Evolutionary conservation across 2,329 filamentous ascomycete genomes (phyloP), one percentile per base, ranked within the genome.

Genomic region (Cladosporium sp.): DNA sequence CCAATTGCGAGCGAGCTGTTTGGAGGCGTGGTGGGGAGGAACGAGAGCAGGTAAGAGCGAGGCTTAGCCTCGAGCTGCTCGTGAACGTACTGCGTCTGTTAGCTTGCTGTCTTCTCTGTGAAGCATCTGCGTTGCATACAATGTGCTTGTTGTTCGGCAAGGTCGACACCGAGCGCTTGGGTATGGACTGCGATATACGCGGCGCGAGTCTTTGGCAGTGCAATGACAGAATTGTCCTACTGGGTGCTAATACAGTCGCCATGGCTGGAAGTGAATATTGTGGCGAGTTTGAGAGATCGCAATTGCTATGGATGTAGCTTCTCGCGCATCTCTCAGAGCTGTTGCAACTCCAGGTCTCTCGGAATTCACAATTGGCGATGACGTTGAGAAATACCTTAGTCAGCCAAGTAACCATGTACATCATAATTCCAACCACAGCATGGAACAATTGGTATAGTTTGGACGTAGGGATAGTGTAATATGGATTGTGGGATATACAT

Each of bases 1-100:
- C 81, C 82, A 52, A 84, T 74, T 16, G 79, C 74, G 44, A 84
- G 72, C 13, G 75, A 69, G 5, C 71, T 65, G 16, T 72, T 79
- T 8, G 79, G 75, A 1, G 82, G 80, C 6, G 72, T 66, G 4
- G 76, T 77, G 3, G 80, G 72, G 9, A 84, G 72, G 48, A 82
- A 73, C n/a, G 80, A 77, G 18, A 84, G 73, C 53, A 81, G 32
- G 40, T 50, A 50, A 19, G 48, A 50, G n/a, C 41, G 41, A 13
- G 40, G 33, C 14, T 33, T 50, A n/a, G 48, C 16, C 10, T 34
- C 18, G 3, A 41, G 48, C 9, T 43, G 41, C 18, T 50, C 48
- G 9, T 50, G 48, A 18, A 50, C 28, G 13, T 50, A 50, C 48
- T 50, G n/a, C 8, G 11, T 0, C 11, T 14, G 33, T 35, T 37